Evolutionary conservation across 495 filamentous ascomycete genomes (phyloP).

Genomic region (Articulospora tetracladia): DNA sequence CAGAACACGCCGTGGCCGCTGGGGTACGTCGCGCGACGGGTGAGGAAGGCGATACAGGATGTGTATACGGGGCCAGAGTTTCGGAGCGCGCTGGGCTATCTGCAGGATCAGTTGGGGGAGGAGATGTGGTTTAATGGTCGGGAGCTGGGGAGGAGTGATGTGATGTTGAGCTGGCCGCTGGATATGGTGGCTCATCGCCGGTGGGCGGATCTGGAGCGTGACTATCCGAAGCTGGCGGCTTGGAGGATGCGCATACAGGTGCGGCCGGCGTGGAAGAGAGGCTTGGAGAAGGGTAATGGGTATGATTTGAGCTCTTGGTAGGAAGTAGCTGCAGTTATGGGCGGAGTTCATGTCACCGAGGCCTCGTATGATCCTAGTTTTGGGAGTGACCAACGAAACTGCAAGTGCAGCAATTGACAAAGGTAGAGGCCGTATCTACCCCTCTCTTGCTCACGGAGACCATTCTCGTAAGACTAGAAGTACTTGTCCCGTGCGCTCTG

Average conservation of each 20-base stretch:
- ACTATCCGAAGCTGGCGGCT: conserved; percentile 17
- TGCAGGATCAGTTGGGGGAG: conserved; percentile 16
- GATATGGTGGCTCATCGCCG: conserved; percentile 8
- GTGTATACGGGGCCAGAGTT: conserved; percentile 15
- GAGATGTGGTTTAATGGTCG: conserved; percentile 22
- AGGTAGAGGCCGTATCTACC: too few relatives aligned
- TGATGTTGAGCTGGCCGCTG: conserved; percentile 19
- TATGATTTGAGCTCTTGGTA: conserved; percentile 16
- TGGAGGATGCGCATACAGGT: conserved; percentile 19
- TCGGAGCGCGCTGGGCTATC: conserved; percentile 10
- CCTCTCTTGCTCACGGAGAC: too few relatives aligned
- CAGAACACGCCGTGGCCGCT: conserved; percentile 16
- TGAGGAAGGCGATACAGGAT: conserved; percentile 2
- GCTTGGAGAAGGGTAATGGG: conserved; percentile 21
- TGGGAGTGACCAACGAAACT: too few relatives aligned
- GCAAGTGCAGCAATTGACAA: too few relatives aligned
- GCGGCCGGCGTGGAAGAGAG: conserved; percentile 20
- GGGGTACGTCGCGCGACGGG: neutral
- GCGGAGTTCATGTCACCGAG: too few relatives aligned
- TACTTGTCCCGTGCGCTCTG: too few relatives aligned
- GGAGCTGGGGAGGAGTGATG: conserved; percentile 17
- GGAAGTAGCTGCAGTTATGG: too few relatives aligned
- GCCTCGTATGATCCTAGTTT: too few relatives aligned
- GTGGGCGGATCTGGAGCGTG: conserved; percentile 17
- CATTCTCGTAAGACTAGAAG: too few relatives aligned